Evolutionary conservation across 495 filamentous ascomycete genomes (phyloP).

Genomic region (Xylaria cubensis): DNA sequence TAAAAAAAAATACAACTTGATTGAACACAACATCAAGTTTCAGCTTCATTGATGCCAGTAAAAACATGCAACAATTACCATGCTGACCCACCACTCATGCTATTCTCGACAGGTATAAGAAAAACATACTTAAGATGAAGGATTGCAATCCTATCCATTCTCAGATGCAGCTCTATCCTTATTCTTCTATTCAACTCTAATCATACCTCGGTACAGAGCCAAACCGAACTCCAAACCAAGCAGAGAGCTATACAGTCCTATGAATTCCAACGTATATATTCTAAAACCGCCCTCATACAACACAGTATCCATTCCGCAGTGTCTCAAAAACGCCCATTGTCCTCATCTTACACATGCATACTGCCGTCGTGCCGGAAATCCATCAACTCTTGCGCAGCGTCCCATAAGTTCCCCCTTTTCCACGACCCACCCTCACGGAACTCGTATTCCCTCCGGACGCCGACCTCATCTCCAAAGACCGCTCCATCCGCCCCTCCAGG

Average conservation of each 20-base stretch:
- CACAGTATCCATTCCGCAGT: neutral
- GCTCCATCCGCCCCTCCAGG: neutral
- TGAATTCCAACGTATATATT: constrained; percentile 9
- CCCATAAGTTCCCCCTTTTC: constrained; percentile 30
- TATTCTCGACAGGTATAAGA: neutral
- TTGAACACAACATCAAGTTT: neutral
- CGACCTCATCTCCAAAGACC: constrained; percentile 3
- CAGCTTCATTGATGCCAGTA: neutral
- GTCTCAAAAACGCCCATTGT: neutral
- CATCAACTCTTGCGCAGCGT: constrained; percentile 31
- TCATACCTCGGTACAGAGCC: neutral
- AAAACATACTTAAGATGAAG: neutral
- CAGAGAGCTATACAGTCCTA: neutral
- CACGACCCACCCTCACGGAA: neutral
- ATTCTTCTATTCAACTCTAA: neutral
- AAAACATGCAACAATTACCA: neutral
- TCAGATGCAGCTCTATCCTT: neutral
- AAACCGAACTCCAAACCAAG: neutral
- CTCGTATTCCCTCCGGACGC: neutral
- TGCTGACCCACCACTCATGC: neutral
- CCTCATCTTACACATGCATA: neutral
- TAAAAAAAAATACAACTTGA: neutral
- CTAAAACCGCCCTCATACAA: neutral
- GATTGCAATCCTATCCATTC: neutral
- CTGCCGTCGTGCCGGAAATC: neutral